Evolutionary conservation across 2,329 filamentous ascomycete genomes (phyloP), one percentile per base, ranked within the genome.

Genomic region (Cytospora piceicola): DNA sequence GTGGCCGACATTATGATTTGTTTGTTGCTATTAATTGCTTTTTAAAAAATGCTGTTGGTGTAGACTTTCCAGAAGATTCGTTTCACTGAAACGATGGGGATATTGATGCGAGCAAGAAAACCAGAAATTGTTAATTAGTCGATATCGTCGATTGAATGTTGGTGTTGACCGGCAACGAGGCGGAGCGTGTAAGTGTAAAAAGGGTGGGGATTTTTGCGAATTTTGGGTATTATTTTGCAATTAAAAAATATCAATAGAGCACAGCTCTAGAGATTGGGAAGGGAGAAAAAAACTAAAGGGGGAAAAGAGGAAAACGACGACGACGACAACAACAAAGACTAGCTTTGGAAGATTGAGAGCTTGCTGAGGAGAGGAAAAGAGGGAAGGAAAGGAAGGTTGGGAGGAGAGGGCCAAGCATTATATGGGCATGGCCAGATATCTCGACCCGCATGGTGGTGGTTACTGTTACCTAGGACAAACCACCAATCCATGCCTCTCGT

Each of bases 1-100:
- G 95, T 89, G 78, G 93, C 85, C 80, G 94, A 90, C 93, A 96
- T 96, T 83, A 77, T 89, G 79, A 75, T 67, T 64, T 39, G 51
- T 72, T 68, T 73, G 71, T 73, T 75, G 74, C 76, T 73, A 72
- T 73, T 73, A 72, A 73, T 58, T 49, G 61, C 55, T 72, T n/a
- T n/a, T n/a, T 68, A 72, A 72, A 72, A 76, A 77, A 71, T 76
- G 73, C 67, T 69, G 72, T 73, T 69, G 70, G 61, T 59, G n/a
- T 61, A 34, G 49, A 51, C 71, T 75, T 75, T 77, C 77, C 74
- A 73, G 73, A 75, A 75, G 73, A 75, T 73, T 68, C 59, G 66
- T 59, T 39, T 63, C 29, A 54, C 58, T 57, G 66, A 65, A 60
- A 65, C 55, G 29, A 57, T 54, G 42, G 20, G 54, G 57, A 58